phyloP scores from a whole-genome alignment of 1,139 yeast species.

The Suhomyces guaymorum region DNA sequence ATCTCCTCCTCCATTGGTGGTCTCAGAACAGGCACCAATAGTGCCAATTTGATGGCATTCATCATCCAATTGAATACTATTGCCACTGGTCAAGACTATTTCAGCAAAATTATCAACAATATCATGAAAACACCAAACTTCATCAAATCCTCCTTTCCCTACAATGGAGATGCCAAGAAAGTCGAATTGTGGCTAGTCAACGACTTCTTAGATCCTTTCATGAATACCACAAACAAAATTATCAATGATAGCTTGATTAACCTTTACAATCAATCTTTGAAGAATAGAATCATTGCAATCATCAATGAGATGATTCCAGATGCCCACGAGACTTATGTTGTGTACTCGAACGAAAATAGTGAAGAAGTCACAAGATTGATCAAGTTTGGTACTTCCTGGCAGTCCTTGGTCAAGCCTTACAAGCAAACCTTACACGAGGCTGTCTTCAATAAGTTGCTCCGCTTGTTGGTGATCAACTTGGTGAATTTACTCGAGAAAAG shows the following conservation, averaged over 20 bases:
- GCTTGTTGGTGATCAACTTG: constrained; percentile 53
- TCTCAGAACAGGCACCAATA: constrained; percentile 23
- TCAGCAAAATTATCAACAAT: constrained; percentile 47
- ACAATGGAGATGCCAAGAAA: constrained; percentile 52
- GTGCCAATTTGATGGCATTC: constrained; percentile 46
- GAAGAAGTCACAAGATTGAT: constrained; percentile 36
- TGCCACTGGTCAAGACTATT: constrained; percentile 57
- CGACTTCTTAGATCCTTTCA: constrained; percentile 43
- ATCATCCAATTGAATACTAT: constrained; percentile 63
- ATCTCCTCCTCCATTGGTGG: constrained; percentile 20
- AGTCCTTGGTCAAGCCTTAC: constrained; percentile 62
- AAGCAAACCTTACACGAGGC: constrained; percentile 53
- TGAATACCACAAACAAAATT: constrained; percentile 44
- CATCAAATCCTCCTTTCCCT: constrained; percentile 40
- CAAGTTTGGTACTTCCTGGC: constrained; percentile 66
- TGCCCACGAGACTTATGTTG: constrained; percentile 42
- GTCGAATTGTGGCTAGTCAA: constrained; percentile 41
- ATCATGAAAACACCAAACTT: constrained; percentile 21
- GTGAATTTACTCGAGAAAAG: constrained; percentile 62
- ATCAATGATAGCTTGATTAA: constrained; percentile 55
- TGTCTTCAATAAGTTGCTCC: constrained; percentile 50
- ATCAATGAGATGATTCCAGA: constrained; percentile 59
- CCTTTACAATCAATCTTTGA: constrained; percentile 60
- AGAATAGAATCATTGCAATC: constrained; percentile 47
- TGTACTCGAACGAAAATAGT: constrained; percentile 31